Evolutionary conservation across 2,329 filamentous ascomycete species (phyloP), one percentile per base, ranked within the genome.

Genomic region (Tympanopsis confertula): DNA sequence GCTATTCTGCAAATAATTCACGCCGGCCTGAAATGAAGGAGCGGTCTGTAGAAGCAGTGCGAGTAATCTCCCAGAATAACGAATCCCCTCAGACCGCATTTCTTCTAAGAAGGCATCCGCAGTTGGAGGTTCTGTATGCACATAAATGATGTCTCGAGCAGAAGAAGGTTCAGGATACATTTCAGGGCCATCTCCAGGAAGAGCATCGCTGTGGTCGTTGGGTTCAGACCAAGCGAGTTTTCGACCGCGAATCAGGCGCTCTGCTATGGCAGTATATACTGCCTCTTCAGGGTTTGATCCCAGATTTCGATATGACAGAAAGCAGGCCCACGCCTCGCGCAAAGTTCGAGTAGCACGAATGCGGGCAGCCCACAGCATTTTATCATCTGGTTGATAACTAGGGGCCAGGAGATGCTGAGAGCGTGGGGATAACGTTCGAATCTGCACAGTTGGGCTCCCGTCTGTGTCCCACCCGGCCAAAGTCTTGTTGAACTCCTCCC

Each of bases 241-340:
- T 38, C 47, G 40, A 44, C 58, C 50, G 41, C 59, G 57, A 7
- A 68, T 53, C 13, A 80, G 50, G 44, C 76, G 78, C 41, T 68
- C 62, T 19, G 72, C 65, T 62, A 79, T 76, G 24, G 68, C 71
- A 38, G 65, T 54, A 42, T 74, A 74, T 2, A 75, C 59, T 19
- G 56, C 51, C 20, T 55, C 44, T 38, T 56, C 53, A n/a, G 55
- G 47, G 7, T 50, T 51, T 24, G 56, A 45, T 5, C 50, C 52
- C 13, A 58, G 55, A 17, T 66, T 58, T 48, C 74, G 63, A 42
- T 67, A 74, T 4, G 71, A 65, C 30, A 76, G 52, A 49, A 78
- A 81, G 43, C 70, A 75, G 17, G 74, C 74, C 76, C 76, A 81
- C 4, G 76, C 74, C 55, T 81, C 75, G 42, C 72, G 65, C 35